Evolutionary conservation across 148 eudicot species (phyloP).

Genomic region (Camellia japonica): DNA sequence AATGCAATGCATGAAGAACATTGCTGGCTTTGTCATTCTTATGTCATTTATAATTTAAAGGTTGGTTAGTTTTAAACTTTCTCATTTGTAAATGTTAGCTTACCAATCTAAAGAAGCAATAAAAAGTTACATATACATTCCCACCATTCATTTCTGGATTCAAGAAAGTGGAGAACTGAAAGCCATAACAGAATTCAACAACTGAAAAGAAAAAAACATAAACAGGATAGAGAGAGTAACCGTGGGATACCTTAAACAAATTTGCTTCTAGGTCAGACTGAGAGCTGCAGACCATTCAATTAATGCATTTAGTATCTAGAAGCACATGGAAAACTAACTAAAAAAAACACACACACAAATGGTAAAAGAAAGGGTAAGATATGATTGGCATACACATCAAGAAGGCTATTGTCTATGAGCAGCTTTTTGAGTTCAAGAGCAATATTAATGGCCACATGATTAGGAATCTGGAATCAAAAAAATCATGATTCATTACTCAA

Average conservation of each 20-base stretch:
- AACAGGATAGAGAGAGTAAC: too few relatives aligned
- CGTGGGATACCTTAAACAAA: conserved; percentile 69
- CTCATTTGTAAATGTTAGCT: too few relatives aligned
- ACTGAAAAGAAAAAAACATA: too few relatives aligned
- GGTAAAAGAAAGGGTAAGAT: background rate
- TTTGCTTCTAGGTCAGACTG: conserved; percentile 92
- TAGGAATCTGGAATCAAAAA: conserved; percentile 68
- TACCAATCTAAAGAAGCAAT: too few relatives aligned
- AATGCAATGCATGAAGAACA: too few relatives aligned
- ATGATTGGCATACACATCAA: conserved; percentile 75
- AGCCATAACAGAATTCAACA: background rate
- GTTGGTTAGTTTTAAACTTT: too few relatives aligned
- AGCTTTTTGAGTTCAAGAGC: conserved; percentile 95
- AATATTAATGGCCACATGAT: conserved; percentile 95
- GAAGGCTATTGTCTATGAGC: conserved; percentile 91
- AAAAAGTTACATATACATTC: too few relatives aligned
- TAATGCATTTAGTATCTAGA: background rate
- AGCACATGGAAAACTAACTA: background rate
- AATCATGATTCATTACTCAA: background rate
- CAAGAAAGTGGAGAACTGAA: background rate
- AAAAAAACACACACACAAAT: background rate
- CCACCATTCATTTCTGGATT: too few relatives aligned
- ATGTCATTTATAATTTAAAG: too few relatives aligned
- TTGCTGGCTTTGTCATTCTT: too few relatives aligned
- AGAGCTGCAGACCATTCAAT: conserved; percentile 55